These are phyloP conservation scores for Leishmania mexicana DNA, from an alignment of 208 protist species.

Conservation along the genomic window DNA sequence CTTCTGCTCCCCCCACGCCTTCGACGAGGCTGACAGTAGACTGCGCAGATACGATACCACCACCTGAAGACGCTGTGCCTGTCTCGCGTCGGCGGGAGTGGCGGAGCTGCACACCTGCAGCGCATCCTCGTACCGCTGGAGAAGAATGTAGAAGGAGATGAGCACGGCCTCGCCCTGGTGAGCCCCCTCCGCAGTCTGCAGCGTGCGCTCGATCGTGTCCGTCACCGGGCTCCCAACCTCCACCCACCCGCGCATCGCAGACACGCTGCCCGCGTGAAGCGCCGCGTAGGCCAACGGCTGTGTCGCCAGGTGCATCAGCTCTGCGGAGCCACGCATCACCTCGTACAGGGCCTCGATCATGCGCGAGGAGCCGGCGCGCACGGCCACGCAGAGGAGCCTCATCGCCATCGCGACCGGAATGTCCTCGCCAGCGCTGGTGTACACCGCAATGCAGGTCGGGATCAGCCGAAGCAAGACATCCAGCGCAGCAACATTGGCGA, in stretches of 20 bases:
- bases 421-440: constrained; percentile 19
- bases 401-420: constrained; percentile 49
- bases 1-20: constrained; percentile 7
- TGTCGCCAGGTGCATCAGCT: constrained; percentile 39
- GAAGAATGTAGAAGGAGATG: constrained; percentile 66
- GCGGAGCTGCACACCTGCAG: constrained; percentile 49
- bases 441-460: constrained; percentile 37
- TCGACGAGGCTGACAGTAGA: constrained; percentile 38
- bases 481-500: constrained; percentile 52
- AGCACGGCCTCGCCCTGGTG: constrained; percentile 42
- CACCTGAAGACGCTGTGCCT: constrained; percentile 65
- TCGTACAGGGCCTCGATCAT: constrained; percentile 60
- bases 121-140: constrained; percentile 73
- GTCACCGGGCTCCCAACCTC: constrained; percentile 48
- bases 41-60: constrained; percentile 66
- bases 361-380: constrained; percentile 39
- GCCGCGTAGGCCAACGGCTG: constrained; percentile 62
- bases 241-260: constrained; percentile 58
- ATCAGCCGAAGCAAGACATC: constrained; percentile 56
- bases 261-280: constrained; percentile 36
- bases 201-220: constrained; percentile 52
- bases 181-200: constrained; percentile 30
- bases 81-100: constrained; percentile 31
- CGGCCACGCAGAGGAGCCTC: constrained; percentile 64
- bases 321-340: constrained; percentile 17